Evolutionary conservation across 176 grass and related monocot species (phyloP), one percentile per base, ranked within the genome.

Genomic region (Urochloa ruziziensis): DNA sequence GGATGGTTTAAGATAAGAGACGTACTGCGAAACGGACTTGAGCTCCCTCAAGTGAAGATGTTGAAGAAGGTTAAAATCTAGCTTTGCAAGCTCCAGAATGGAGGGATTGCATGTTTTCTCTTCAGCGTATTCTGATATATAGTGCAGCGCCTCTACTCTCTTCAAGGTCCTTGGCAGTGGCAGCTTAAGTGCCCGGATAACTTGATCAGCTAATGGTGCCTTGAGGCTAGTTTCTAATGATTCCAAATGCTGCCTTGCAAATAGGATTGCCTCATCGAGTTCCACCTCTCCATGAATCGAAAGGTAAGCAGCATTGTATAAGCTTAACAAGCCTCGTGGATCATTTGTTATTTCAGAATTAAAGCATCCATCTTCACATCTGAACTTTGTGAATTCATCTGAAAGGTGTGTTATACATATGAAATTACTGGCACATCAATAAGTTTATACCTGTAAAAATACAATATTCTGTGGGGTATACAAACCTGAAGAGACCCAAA

Each of bases 301-400:
- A 63, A 86, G 53, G 62, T 77, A 17, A 25, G 73, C 47, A 24
- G 82, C 82, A n/a, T 84, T 84, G 25, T 84, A 84, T 25, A 86
- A 32, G 30, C 75, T 80, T 36, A 86, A n/a, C 8, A 86, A 34
- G 7, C 84, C 76, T 33, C 67, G 36, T 58, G 36, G 36, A 13
- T 84, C 82, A 24, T 67, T 84, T 7, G 25, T 13, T 67, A 77
- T 19, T 12, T 57, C 39, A 17, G 1, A 10, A n/a, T 2, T 9
- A 47, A 77, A 77, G 25, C 18, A 15, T 13, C 62, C 82, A 13
- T 84, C 62, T 34, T 84, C 21, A 2, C 11, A 18, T 77, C 56
- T 84, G 62, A 77, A 77, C 25, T 77, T 84, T 11, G 0, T 58
- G 49, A 58, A 1, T 69, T 25, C 37, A 2, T 52, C 24, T 12